Evolutionary conservation across 768 basidiomycete genomes (phyloP), one percentile per base, ranked within the genome.

Genomic region (Brasilioporus rufonigricans): DNA sequence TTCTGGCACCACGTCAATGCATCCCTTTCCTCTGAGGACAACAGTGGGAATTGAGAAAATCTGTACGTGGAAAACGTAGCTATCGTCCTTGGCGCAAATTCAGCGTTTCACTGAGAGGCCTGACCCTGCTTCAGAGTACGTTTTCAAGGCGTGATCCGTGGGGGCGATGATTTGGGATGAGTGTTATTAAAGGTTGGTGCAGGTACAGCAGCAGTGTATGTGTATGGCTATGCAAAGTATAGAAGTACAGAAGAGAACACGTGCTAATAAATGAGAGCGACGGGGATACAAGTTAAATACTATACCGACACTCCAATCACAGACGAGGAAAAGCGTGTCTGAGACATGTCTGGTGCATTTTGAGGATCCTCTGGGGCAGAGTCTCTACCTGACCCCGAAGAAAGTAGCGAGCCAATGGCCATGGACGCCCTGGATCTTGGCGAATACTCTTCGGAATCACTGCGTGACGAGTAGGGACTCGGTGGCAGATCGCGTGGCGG

Each of bases 321-420:
- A 8, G 64, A 52, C 29, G 60, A 46, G 21, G 55, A 47, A 52
- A 66, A 52, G 45, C 58, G 58, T 49, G 60, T 29, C 33, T 61
- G 64, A 9, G 61, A 41, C 41, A 48, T 33, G 44, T 70, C 70
- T 10, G 56, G 24, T 26, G 29, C 21, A 51, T 62, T 62, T 60
- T 62, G 65, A 21, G 56, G 31, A 43, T 71, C 70, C 5, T 73
- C 71, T 5, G 56, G 59, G 41, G 27, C 52, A 44, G 64, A 23
- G 44, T 73, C 71, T 56, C 62, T 66, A 33, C 54, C 57, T 29
- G 68, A 77, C 65, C 49, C 80, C 61, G 63, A 74, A 55, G 85
- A 81, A 23, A 90, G 77, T 29, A 92, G 71, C 1, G 87, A 87
- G 26, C 86, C 88, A 61, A 92, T 91, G 41, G 87, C 84, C 89